Evolutionary conservation across 139 green algal genomes (phyloP), one percentile per base, ranked within the genome.

Genomic region (Klebsormidium nitens): DNA sequence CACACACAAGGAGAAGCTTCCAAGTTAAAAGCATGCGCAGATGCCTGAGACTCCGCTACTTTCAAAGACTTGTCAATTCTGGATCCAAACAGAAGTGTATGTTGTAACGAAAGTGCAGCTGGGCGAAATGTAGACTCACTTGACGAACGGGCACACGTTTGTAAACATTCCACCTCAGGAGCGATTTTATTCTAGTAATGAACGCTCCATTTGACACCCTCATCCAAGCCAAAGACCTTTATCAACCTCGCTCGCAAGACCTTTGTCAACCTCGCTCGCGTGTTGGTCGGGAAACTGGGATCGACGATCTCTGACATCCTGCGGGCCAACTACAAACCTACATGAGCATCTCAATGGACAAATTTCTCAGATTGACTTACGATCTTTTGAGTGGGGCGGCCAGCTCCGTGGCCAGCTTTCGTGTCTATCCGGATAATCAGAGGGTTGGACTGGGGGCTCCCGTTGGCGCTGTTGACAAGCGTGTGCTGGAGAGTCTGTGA

Each of bases 321-420:
- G 14, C 42, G 11, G 14, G 8, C 11, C 11, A 8, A 50, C 42
- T 50, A 14, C 14, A 8, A 26, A 50, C 42, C 14, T 50, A 50
- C 42, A 50, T 50, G 11, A 50, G 8, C 8, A 26, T 26, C 42
- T 50, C 42, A 50, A 14, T 14, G 42, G 11, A 50, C 8, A 50
- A n/a, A n/a, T n/a, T n/a, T n/a, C n/a, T n/a, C n/a, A 8, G 11
- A 14, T 26, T 50, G 42, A 50, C 52, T 61, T 61, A 77, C 67
- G 0, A 68, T 68, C 75, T 96, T 97, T 8, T 77, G 40, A 0
- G 92, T 97, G 1, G 92, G 91, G 80, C 95, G 95, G 50, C 92
- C 92, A 2, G 87, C 87, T 1, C 91, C 91, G 64, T 96, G 91
- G 6, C 89, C 88, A 2, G 88, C 79, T 2, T 74, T 62, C 1